phyloP scores from a whole-genome alignment of 202 grass and related monocot species.

The Carex arenaria region DNA sequence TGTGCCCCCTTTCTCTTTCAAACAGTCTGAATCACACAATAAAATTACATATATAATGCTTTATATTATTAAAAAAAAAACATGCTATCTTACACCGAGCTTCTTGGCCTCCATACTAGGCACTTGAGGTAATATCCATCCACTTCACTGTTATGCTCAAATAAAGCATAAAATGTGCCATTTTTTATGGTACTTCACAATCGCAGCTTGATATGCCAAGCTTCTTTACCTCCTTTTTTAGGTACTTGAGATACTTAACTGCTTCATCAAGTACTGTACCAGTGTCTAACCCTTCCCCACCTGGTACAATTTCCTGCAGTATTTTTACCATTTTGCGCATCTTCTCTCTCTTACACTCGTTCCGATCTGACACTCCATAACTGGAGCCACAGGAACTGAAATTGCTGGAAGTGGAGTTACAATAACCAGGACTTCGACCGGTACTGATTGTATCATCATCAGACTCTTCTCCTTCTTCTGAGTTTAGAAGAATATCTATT shows the following conservation, averaged over 20 bases:
- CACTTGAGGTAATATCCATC: not conserved
- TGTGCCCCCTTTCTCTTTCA: not conserved
- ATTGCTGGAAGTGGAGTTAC: conserved; percentile 26
- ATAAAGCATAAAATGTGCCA: not conserved
- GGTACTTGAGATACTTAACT: conserved; percentile 67
- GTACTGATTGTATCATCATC: conserved; percentile 68
- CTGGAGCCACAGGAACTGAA: conserved; percentile 23
- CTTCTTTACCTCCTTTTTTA: conserved; percentile 62
- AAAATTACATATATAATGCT: not conserved
- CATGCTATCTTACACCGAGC: conserved; percentile 16
- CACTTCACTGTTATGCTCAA: conserved; percentile 22
- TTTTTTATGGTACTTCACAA: conserved; percentile 10
- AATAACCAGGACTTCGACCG: conserved; percentile 40
- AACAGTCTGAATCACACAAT: not conserved
- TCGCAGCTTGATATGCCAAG: conserved; percentile 32
- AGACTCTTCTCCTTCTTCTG: conserved; percentile 29
- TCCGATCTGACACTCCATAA: conserved; percentile 18
- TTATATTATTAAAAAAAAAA: conserved; percentile 8
- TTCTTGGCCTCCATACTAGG: conserved; percentile 19
- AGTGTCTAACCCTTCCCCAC: conserved; percentile 54
- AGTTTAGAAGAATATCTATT: conserved; percentile 60
- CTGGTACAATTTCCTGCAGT: conserved; percentile 66
- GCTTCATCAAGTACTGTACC: conserved; percentile 60
- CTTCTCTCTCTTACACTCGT: conserved; percentile 35
- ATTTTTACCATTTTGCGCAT: conserved; percentile 49